These are phyloP conservation scores for Backusella morwellensis DNA, from an alignment of 192 early-diverging fungal genomes.

Conservation along the genomic window DNA sequence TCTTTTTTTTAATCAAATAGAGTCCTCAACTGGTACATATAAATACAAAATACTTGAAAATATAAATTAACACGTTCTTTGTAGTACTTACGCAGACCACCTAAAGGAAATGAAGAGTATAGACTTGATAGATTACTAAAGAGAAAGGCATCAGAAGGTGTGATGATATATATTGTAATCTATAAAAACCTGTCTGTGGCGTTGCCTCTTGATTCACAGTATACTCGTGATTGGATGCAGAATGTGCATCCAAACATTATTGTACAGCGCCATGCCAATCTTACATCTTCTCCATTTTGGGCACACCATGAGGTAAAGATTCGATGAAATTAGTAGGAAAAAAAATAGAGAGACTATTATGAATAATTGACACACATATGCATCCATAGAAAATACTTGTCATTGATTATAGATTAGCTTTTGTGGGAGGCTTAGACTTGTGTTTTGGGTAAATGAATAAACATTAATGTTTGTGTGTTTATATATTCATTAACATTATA, in stretches of 20 bases:
- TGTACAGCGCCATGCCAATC: conserved; percentile 85
- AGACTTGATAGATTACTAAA: conserved; percentile 73
- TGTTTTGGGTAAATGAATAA: conserved; percentile 66
- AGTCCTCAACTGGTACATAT: conserved; percentile 17
- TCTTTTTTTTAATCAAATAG: not conserved
- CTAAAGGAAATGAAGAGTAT: conserved; percentile 72
- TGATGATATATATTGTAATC: conserved; percentile 79
- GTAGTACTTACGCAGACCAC: conserved; percentile 72
- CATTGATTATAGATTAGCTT: conserved; percentile 79
- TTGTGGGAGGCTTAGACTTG: conserved; percentile 83
- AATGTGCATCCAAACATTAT: conserved; percentile 72
- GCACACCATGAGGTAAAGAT: conserved; percentile 67
- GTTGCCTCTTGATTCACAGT: conserved; percentile 66
- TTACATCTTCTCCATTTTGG: conserved; percentile 72
- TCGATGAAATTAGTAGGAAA: not conserved
- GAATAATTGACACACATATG: conserved; percentile 2
- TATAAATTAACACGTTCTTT: not conserved
- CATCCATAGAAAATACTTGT: conserved; percentile 67
- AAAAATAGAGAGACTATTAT: not conserved
- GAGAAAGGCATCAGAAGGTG: conserved; percentile 78
- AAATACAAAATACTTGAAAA: not conserved
- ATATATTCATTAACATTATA: not conserved
- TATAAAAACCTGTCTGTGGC: conserved; percentile 82
- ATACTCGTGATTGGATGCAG: conserved; percentile 72
- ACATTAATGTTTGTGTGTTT: not conserved